Evolutionary conservation across 495 filamentous ascomycete species (phyloP).

Genomic region (Cudoniella acicularis): DNA sequence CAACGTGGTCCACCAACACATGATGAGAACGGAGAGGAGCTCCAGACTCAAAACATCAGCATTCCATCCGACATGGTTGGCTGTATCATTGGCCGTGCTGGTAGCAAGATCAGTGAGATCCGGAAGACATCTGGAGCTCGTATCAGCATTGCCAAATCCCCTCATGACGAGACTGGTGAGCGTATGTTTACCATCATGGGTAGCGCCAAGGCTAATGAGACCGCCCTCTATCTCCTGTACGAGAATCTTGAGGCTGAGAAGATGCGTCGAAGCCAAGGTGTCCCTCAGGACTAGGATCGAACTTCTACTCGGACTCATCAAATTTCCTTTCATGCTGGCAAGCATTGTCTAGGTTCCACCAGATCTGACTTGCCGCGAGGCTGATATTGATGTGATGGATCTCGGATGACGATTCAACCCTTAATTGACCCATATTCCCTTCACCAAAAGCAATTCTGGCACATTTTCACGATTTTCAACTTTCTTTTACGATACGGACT

Average conservation of each 20-base stretch:
- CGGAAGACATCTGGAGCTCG: conserved; percentile 91
- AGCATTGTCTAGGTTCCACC: conserved; percentile 28
- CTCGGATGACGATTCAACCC: conserved; percentile 22
- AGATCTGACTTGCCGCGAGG: conserved; percentile 60
- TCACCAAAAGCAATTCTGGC: conserved; percentile 30
- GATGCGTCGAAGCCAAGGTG: conserved; percentile 79
- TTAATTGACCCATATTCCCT: conserved; percentile 23
- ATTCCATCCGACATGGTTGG: conserved; percentile 99
- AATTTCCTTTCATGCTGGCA: conserved; percentile 29
- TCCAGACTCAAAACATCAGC: conserved; percentile 98
- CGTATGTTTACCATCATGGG: conserved; percentile 99
- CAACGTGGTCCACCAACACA: conserved; percentile 72
- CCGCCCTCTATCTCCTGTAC: conserved; percentile 91
- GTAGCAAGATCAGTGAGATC: conserved; percentile 97
- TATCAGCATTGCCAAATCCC: conserved; percentile 97
- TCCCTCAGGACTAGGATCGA: conserved; percentile 57
- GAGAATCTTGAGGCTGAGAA: conserved; percentile 99
- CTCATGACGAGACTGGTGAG: conserved; percentile 96
- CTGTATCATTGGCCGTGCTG: conserved; percentile 93
- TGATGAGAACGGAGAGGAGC: conserved; percentile 93
- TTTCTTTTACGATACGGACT: conserved; percentile 24
- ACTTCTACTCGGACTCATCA: conserved; percentile 20
- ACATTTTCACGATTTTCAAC: conserved; percentile 25
- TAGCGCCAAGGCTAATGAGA: conserved; percentile 85
- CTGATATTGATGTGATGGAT: conserved; percentile 43